These are phyloP conservation scores for Calocera cornea DNA, from an alignment of 768 basidiomycete genomes.

Conservation along the genomic window DNA sequence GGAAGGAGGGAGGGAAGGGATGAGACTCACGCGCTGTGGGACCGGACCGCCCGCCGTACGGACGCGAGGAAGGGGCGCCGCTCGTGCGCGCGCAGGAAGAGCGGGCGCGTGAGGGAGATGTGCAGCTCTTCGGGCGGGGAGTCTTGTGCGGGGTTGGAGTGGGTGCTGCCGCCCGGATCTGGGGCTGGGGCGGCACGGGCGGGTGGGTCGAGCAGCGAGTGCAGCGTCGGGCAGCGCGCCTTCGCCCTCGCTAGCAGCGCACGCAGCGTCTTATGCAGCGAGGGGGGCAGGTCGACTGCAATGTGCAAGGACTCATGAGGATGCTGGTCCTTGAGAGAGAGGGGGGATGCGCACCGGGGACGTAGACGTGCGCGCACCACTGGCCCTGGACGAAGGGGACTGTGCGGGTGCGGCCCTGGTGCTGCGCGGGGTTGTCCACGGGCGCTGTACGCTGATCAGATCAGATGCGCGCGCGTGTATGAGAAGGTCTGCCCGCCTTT, in stretches of 20 bases:
- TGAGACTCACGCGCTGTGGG: constrained; percentile 38
- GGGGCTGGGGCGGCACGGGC: constrained; percentile 17
- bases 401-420: constrained; percentile 70
- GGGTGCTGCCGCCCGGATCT: neutral
- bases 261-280: constrained; percentile 34
- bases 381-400: constrained; percentile 78
- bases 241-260: constrained; percentile 36
- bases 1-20: too few species aligned
- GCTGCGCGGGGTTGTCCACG: constrained; percentile 57
- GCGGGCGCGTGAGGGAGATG: constrained; percentile 71
- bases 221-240: constrained; percentile 34
- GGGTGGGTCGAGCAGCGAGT: constrained; percentile 24
- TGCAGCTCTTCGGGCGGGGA: constrained; percentile 42
- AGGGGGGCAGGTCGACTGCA: constrained; percentile 25
- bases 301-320: constrained; percentile 17
- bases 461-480: neutral
- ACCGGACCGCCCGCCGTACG: constrained; percentile 39
- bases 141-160: constrained; percentile 9
- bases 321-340: neutral
- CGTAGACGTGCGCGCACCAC: constrained; percentile 65
- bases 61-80: constrained; percentile 54
- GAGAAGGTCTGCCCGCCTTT: neutral
- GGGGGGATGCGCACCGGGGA: constrained; percentile 39
- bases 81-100: constrained; percentile 69
- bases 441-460: constrained; percentile 24